These are phyloP conservation scores for Saururus chinensis DNA, from an alignment of 164 flowering plant species.

Conservation along the genomic window DNA sequence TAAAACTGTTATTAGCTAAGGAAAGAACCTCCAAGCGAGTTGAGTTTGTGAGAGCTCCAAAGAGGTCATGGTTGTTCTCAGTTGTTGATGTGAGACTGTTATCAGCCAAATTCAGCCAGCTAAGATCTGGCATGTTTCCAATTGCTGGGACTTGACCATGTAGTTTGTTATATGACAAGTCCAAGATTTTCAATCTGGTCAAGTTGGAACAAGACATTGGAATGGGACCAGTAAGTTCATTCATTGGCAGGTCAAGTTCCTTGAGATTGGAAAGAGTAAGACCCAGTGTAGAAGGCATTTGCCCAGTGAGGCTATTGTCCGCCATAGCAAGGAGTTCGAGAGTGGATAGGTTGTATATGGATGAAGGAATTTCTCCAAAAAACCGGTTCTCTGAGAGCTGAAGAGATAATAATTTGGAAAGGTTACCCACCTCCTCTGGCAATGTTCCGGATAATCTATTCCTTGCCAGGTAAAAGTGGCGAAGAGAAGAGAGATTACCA, in stretches of 20 bases:
- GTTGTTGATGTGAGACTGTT: not conserved
- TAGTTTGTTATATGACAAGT: not conserved
- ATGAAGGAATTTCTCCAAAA: slow-evolving; percentile 15
- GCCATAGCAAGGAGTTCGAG: slow-evolving; percentile 7
- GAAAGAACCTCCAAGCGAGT: not conserved
- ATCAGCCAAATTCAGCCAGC: not conserved
- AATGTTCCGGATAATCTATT: slow-evolving; percentile 20
- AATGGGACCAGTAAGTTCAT: not conserved
- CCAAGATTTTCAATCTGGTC: not conserved
- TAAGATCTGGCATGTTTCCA: not conserved
- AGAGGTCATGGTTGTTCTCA: not conserved
- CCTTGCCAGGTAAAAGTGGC: slow-evolving; percentile 1
- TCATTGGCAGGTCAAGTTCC: not conserved
- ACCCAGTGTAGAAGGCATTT: slow-evolving; percentile 17
- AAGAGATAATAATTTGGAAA: slow-evolving; percentile 6
- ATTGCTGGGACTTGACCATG: not conserved
- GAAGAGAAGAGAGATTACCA: slow-evolving; percentile 31
- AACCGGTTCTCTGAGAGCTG: slow-evolving; percentile 11
- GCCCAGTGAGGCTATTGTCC: slow-evolving; percentile 13
- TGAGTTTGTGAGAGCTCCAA: not conserved
- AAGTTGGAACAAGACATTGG: slow-evolving; percentile 3
- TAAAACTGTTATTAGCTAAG: not conserved
- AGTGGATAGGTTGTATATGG: slow-evolving; percentile 25
- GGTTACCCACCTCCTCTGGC: slow-evolving; percentile 11
- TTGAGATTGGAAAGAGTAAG: slow-evolving; percentile 18